Percentiles rank a stretch among this genome's conserved stretches.
These are phyloP conservation scores for Eimeria sp. DNA, from an alignment of 169 alveolate species.

Conservation along the genomic window DNA sequence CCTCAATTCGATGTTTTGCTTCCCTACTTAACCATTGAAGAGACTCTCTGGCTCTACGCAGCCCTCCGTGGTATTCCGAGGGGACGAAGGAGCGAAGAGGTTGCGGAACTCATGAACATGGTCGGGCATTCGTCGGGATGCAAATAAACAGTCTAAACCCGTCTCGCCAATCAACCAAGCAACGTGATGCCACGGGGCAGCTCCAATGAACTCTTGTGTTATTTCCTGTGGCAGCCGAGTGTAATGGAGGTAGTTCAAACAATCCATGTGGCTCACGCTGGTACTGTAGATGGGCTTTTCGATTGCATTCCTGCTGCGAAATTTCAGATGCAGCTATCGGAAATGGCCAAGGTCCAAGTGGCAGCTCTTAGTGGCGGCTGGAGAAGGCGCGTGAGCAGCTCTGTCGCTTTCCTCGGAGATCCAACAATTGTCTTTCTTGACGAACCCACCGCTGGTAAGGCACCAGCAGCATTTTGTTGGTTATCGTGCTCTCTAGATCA, in stretches of 20 bases:
- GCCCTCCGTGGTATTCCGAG: constrained; percentile 70
- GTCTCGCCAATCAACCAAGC: neutral
- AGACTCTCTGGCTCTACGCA: constrained; percentile 70
- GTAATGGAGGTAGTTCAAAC: neutral
- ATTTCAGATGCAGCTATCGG: constrained; percentile 59
- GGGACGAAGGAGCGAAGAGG: constrained; percentile 51
- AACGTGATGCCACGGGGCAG: neutral
- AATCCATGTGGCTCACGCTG: no score
- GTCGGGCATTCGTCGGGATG: neutral
- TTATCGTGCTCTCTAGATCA: neutral
- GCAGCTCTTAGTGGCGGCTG: constrained; percentile 62
- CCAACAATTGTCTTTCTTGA: constrained; percentile 89
- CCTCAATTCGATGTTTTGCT: constrained; percentile 73
- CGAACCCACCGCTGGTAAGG: constrained; percentile 63
- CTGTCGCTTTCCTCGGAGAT: constrained; percentile 92
- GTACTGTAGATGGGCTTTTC: neutral
- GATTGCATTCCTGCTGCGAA: constrained; percentile 5
- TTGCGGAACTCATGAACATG: constrained; percentile 54
- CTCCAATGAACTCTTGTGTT: neutral
- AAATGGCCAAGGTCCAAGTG: constrained; percentile 67
- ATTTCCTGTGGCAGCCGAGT: neutral
- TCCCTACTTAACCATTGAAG: constrained; percentile 68
- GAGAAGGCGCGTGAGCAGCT: constrained; percentile 67
- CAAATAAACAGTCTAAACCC: neutral
- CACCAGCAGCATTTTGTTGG: neutral